Conservation (phyloP, 371 early-diverging fungal species). For the Lichtheimia ramosa region DNA sequence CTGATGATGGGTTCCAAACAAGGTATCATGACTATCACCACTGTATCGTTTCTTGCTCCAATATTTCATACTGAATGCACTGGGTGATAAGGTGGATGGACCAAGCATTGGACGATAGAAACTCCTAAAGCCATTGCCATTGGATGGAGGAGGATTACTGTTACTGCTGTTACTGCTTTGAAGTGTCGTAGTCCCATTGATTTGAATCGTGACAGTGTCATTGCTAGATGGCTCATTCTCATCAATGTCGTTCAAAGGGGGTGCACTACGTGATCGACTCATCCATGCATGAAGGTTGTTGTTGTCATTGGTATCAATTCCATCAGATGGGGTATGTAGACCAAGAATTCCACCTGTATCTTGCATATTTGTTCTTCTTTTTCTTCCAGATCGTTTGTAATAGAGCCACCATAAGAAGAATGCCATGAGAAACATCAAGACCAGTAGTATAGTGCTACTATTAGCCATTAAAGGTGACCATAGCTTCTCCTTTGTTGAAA, state of each 20-base stretch:
- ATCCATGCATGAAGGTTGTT: too few relatives aligned
- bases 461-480: too few relatives aligned
- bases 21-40: constrained; percentile 24
- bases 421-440: not conserved
- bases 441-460: not conserved
- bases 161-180: not conserved
- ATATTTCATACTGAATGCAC: constrained; percentile 13
- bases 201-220: constrained; percentile 9
- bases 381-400: too few relatives aligned
- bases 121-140: not conserved
- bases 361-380: not conserved
- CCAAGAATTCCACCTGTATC: not conserved
- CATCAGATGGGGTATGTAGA: too few relatives aligned
- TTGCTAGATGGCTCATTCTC: constrained; percentile 1
- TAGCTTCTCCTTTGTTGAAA: too few relatives aligned
- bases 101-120: constrained; percentile 1
- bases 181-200: not conserved
- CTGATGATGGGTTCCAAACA: constrained; percentile 8
- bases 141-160: not conserved
- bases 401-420: not conserved
- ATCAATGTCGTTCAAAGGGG: constrained; percentile 1
- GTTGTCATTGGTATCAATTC: too few relatives aligned
- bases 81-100: constrained; percentile 14
- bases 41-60: constrained; percentile 33
- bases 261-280: not conserved